Percentiles rank a stretch among this genome's conserved stretches.
Evolutionary conservation across 495 filamentous ascomycete genomes (phyloP).

Genomic region (Hypomontagnella submonticulosa): DNA sequence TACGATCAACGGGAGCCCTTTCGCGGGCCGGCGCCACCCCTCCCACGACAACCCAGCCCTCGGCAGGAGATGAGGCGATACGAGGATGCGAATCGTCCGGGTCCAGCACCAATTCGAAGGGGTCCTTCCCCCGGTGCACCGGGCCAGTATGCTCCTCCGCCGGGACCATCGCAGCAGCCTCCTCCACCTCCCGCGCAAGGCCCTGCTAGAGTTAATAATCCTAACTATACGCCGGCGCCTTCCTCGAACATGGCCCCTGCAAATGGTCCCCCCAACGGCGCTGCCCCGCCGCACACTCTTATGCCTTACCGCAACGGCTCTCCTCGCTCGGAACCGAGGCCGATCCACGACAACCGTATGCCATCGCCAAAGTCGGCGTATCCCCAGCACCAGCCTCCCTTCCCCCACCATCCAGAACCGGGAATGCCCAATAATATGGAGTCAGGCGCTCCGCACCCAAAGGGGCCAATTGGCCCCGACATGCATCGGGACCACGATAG

Average conservation of each 20-base stretch:
- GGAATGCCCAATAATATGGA: conserved; percentile 76
- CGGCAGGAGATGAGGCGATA: conserved; percentile 78
- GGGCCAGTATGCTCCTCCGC: conserved; percentile 68
- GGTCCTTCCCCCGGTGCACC: conserved; percentile 63
- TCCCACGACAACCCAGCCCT: conserved; percentile 74
- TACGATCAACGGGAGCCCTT: conserved; percentile 79
- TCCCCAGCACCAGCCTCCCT: conserved; percentile 79
- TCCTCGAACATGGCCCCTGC: conserved; percentile 59
- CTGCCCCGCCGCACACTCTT: conserved; percentile 72
- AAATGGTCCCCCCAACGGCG: conserved; percentile 65
- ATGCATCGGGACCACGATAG: conserved; percentile 80
- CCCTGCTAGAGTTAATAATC: conserved; percentile 73
- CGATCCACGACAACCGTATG: conserved; percentile 84
- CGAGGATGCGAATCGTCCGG: conserved; percentile 74
- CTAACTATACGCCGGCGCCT: conserved; percentile 73
- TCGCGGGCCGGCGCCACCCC: conserved; percentile 69
- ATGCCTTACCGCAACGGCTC: conserved; percentile 83
- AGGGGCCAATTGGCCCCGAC: conserved; percentile 54
- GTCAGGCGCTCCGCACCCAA: conserved; percentile 70
- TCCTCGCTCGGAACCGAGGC: conserved; percentile 80
- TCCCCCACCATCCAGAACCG: conserved; percentile 71
- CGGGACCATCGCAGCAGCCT: conserved; percentile 61
- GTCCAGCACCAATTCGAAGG: conserved; percentile 57
- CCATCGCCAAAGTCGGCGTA: conserved; percentile 86
- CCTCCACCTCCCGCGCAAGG: conserved; percentile 50